A percentile compares a stretch with the other conserved stretches of the same genome.
Evolutionary conservation across 192 early-diverging fungal genomes (phyloP).

Genomic region (Lunasporangiospora selenospora): DNA sequence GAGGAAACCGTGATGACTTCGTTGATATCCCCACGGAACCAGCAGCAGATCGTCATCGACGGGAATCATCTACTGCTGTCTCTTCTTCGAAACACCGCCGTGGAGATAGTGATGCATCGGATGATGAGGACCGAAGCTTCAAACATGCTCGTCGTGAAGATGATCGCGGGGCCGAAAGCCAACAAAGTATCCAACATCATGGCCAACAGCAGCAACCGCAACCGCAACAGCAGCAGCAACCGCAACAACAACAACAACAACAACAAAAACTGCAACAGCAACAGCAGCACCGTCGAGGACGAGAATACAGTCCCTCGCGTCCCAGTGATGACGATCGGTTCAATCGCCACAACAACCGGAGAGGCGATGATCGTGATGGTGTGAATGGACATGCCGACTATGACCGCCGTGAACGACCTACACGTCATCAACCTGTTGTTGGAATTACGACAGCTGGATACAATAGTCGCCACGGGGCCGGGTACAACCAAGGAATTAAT

Average conservation of each 20-base stretch:
- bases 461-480: conserved; percentile 16
- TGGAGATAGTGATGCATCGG: conserved; percentile 59
- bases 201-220: conserved; percentile 22
- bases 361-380: neutral
- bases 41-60: conserved; percentile 18
- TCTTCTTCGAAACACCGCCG: conserved; percentile 32
- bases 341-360: neutral
- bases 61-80: conserved; percentile 6
- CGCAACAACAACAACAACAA: conserved; percentile 2
- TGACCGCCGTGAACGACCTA: conserved; percentile 35
- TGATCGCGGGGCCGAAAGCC: conserved; percentile 34
- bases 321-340: conserved; percentile 35
- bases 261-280: conserved; percentile 24
- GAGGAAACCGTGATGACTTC: conserved; percentile 8
- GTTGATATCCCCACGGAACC: conserved; percentile 30
- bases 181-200: conserved; percentile 31
- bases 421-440: conserved; percentile 15
- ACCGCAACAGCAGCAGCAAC: conserved; percentile 21
- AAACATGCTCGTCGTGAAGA: conserved; percentile 67
- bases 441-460: conserved; percentile 22
- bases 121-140: conserved; percentile 75
- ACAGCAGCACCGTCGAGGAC: conserved; percentile 26
- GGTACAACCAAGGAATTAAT: conserved; percentile 1
- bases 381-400: conserved; percentile 14
- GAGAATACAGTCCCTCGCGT: conserved; percentile 42